Evolutionary conservation across 768 basidiomycete genomes (phyloP).

Genomic region (Russula ochroleuca): DNA sequence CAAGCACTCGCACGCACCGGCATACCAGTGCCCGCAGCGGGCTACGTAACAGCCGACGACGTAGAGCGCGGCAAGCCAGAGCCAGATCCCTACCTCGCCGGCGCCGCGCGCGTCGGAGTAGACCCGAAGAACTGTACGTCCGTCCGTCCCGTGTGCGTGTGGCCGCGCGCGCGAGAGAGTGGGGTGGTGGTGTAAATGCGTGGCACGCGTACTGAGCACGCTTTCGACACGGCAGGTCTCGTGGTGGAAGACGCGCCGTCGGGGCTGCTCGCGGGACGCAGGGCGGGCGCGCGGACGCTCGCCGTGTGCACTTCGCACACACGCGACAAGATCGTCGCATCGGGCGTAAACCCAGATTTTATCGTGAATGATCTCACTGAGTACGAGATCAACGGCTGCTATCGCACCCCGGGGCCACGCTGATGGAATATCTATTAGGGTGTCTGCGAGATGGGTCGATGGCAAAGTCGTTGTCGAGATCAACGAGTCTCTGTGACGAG

Average conservation of each 20-base stretch:
- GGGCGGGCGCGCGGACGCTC: conserved; percentile 70
- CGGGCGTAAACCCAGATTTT: conserved; percentile 56
- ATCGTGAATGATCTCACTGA: conserved; percentile 64
- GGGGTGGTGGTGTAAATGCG: not conserved
- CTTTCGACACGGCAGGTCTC: conserved; percentile 47
- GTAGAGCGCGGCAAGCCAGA: conserved; percentile 77
- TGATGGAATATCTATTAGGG: conserved; percentile 33
- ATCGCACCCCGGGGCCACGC: not conserved
- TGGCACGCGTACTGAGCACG: conserved; percentile 6
- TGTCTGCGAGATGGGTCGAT: conserved; percentile 44
- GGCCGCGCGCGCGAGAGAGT: not conserved
- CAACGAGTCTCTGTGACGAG: conserved; percentile 32
- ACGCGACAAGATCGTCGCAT: conserved; percentile 47
- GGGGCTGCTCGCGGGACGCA: conserved; percentile 68
- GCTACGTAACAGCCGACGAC: conserved; percentile 70
- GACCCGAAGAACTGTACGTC: conserved; percentile 54
- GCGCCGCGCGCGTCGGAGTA: conserved; percentile 57
- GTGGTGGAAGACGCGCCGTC: conserved; percentile 90
- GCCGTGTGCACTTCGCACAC: conserved; percentile 82
- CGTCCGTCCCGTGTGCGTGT: not conserved
- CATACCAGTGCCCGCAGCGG: conserved; percentile 53
- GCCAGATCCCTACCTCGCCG: conserved; percentile 81
- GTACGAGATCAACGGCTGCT: conserved; percentile 39
- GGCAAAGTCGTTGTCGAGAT: conserved; percentile 48
- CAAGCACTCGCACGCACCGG: conserved; percentile 61